phyloP scores from a whole-genome alignment of 208 protist species.

The Herpetomonas tarakana region DNA sequence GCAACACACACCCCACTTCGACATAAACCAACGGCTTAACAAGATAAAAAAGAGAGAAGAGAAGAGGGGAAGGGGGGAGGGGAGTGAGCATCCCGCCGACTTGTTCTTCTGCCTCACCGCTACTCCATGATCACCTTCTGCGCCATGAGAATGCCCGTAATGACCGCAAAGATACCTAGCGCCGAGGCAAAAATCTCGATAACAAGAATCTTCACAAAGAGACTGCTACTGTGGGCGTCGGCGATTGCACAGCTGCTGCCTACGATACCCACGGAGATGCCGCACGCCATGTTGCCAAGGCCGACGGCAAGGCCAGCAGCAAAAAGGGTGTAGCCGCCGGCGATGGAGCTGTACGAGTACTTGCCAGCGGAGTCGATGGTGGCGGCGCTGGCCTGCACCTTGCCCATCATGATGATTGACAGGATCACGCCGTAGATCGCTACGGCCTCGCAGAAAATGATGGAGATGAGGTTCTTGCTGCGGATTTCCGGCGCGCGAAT shows the following conservation, averaged over 20 bases:
- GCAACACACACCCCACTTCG: no score
- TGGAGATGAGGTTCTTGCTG: conserved; percentile 94
- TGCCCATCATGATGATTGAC: conserved; percentile 97
- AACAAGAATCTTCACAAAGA: conserved; percentile 98
- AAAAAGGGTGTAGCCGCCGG: conserved; percentile 93
- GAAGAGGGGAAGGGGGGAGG: no score
- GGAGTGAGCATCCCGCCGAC: no score
- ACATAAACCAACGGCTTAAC: no score
- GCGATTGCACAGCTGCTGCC: conserved; percentile 95
- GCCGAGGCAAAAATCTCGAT: conserved; percentile 98
- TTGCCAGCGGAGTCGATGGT: conserved; percentile 34
- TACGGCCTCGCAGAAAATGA: conserved; percentile 99
- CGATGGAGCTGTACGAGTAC: conserved; percentile 44
- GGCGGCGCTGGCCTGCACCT: conserved; percentile 65
- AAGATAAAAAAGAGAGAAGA: no score
- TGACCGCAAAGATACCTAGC: conserved; percentile 97
- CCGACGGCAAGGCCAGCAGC: conserved; percentile 94
- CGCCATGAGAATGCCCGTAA: conserved; percentile 96
- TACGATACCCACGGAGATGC: conserved; percentile 95
- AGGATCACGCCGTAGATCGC: conserved; percentile 99
- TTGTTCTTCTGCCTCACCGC: no score
- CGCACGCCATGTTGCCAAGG: conserved; percentile 95
- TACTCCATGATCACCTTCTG: conserved; percentile 84
- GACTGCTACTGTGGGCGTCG: conserved; percentile 91
- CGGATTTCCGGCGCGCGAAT: conserved; percentile 87